Conservation (phyloP, 108 stramenopile genomes). For the Hondaea fermentalgiana region DNA sequence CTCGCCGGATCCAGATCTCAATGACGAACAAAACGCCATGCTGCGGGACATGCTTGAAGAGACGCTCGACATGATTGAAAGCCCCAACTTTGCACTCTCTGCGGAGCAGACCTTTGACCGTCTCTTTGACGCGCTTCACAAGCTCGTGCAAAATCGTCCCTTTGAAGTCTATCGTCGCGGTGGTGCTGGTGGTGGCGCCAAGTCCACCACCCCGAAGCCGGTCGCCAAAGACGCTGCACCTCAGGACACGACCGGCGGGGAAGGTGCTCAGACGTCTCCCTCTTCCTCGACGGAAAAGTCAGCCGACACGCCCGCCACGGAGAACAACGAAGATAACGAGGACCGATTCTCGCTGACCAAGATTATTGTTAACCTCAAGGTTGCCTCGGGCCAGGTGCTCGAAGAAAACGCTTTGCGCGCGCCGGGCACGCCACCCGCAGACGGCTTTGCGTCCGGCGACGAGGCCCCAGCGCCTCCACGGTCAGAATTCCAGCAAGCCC, state of each 20-base stretch:
- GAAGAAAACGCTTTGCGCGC: background rate
- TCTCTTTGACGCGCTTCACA: background rate
- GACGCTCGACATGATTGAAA: constrained; percentile 17
- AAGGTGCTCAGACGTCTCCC: too few species aligned
- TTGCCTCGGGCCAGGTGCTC: background rate
- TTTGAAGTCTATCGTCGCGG: background rate
- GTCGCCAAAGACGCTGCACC: too few species aligned
- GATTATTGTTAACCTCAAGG: constrained; percentile 7
- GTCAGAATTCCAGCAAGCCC: background rate
- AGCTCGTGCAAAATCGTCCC: background rate
- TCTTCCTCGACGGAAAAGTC: too few species aligned
- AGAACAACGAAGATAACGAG: background rate
- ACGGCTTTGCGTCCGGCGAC: background rate
- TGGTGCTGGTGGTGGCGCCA: background rate
- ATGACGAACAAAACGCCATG: background rate
- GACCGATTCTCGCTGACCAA: background rate
- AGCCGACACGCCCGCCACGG: background rate
- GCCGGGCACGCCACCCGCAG: background rate
- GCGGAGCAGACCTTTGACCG: background rate
- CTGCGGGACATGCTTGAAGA: constrained; percentile 8
- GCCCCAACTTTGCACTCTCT: background rate
- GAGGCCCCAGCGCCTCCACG: background rate
- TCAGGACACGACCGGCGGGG: too few species aligned
- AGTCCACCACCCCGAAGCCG: background rate
- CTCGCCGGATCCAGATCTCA: background rate